phyloP scores from a whole-genome alignment of 2,329 filamentous ascomycete species.

The Cercospora sojina region DNA sequence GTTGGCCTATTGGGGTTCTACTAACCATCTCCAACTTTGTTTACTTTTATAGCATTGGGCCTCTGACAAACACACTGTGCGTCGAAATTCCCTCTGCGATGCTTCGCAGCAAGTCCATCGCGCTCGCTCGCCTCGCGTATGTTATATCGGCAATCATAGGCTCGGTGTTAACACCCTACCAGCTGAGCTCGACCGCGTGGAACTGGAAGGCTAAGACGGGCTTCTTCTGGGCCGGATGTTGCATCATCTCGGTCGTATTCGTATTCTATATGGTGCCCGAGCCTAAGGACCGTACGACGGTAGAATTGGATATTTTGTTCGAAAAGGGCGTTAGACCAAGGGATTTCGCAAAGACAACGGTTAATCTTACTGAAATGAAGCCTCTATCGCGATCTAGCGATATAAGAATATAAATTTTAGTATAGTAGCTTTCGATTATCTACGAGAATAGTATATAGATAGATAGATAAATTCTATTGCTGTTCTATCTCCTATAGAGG shows the following conservation, averaged over 20 bases:
- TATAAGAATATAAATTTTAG: too few species aligned
- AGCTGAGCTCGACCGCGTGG: conserved; percentile 33
- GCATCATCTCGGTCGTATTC: conserved; percentile 50
- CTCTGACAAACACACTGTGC: conserved; percentile 31
- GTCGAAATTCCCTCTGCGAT: conserved; percentile 31
- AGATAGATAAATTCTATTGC: too few species aligned
- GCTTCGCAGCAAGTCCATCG: conserved; percentile 30
- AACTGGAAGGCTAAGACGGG: conserved; percentile 24
- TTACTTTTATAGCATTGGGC: conserved; percentile 31
- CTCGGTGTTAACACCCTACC: conserved; percentile 17
- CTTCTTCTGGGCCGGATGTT: conserved; percentile 47
- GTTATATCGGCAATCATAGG: not conserved
- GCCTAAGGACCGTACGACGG: conserved; percentile 54
- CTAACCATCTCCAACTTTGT: conserved; percentile 23
- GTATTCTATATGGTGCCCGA: conserved; percentile 57
- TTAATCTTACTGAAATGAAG: too few species aligned
- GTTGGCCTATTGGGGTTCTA: conserved; percentile 29
- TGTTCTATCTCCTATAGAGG: too few species aligned
- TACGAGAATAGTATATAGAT: too few species aligned
- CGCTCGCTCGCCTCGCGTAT: conserved; percentile 24
- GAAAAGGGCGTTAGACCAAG: conserved; percentile 47
- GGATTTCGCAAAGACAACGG: conserved; percentile 35
- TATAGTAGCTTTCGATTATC: too few species aligned
- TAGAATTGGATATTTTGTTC: conserved; percentile 58
- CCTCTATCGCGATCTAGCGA: too few species aligned